Percentiles rank a stretch among this genome's conserved stretches.
Conservation (phyloP, 2,329 filamentous ascomycete species). For the Alternaria atra region DNA sequence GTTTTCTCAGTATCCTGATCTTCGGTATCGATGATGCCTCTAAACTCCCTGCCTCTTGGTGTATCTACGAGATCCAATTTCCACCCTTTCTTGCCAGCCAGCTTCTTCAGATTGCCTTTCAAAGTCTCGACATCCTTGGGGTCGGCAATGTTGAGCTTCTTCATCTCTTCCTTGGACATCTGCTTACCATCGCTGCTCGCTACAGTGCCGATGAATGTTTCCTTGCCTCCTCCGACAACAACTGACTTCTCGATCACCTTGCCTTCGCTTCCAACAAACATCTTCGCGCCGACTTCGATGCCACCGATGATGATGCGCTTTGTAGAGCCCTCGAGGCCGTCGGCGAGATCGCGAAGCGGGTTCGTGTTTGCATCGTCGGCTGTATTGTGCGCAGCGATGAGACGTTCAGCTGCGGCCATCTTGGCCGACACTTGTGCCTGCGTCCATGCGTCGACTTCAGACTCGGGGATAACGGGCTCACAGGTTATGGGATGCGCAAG, state of each 20-base stretch:
- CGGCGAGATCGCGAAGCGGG: conserved; percentile 46
- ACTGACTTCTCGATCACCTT: conserved; percentile 64
- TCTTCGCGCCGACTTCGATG: conserved; percentile 66
- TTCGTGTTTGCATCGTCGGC: conserved; percentile 37
- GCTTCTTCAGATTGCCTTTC: conserved; percentile 71
- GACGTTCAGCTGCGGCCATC: conserved; percentile 33
- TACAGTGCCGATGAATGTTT: conserved; percentile 62
- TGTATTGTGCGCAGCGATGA: conserved; percentile 30
- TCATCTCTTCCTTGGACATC: conserved; percentile 72
- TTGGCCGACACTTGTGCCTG: conserved; percentile 45
- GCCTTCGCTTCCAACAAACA: conserved; percentile 64
- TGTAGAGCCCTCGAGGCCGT: conserved; percentile 38
- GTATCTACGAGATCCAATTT: conserved; percentile 80
- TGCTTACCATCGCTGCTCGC: conserved; percentile 69
- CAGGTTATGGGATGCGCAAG: conserved; percentile 81
- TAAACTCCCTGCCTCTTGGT: conserved; percentile 70
- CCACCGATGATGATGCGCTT: conserved; percentile 63
- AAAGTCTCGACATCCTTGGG: conserved; percentile 74
- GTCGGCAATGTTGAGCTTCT: conserved; percentile 69
- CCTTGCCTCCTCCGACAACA: conserved; percentile 61
- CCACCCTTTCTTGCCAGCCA: conserved; percentile 78
- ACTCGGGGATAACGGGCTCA: conserved; percentile 71
- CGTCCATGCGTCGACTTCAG: conserved; percentile 61
- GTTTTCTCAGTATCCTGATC: conserved; percentile 59
- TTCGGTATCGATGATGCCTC: conserved; percentile 72